Percentiles rank a stretch among this genome's conserved stretches.
Conservation (phyloP, 176 grass and related monocot species). For the Secale cereale region DNA sequence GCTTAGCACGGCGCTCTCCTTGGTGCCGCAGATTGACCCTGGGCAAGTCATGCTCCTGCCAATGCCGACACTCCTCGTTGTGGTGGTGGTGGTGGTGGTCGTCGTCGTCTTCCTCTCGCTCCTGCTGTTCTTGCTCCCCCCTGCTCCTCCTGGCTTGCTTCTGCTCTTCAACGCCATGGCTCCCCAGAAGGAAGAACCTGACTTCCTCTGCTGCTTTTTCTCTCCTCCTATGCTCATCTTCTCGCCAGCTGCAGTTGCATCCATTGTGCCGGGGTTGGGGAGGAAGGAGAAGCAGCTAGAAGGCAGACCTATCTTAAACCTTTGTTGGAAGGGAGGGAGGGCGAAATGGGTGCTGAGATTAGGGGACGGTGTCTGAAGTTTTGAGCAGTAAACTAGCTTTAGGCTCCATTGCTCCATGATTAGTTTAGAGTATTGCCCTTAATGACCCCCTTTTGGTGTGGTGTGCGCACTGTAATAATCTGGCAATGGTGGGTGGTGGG, state of each 20-base stretch:
- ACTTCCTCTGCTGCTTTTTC: neutral
- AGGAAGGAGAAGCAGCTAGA: neutral
- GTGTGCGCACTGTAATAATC: neutral
- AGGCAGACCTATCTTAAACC: slow-evolving; percentile 25
- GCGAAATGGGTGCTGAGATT: neutral
- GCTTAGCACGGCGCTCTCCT: slow-evolving; percentile 45
- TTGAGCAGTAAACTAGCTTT: slow-evolving; percentile 21
- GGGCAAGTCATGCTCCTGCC: slow-evolving; percentile 41
- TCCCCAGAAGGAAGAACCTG: slow-evolving; percentile 15
- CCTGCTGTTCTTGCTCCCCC: neutral
- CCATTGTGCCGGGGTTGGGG: slow-evolving; percentile 37
- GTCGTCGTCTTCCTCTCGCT: neutral
- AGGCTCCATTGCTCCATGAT: slow-evolving; percentile 34
- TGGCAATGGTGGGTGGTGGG: slow-evolving; percentile 19
- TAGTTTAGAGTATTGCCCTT: slow-evolving; percentile 42
- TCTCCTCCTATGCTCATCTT: slow-evolving; percentile 14
- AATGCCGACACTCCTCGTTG: slow-evolving; percentile 34
- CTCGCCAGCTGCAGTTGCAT: slow-evolving; percentile 27
- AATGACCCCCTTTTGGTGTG: slow-evolving; percentile 17
- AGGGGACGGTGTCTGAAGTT: slow-evolving; percentile 1
- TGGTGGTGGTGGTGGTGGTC: too few species aligned
- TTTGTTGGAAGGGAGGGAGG: neutral
- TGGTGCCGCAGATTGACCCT: slow-evolving; percentile 47
- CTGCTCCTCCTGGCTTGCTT: neutral
- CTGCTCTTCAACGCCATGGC: slow-evolving; percentile 29